These are phyloP conservation scores for carrot (Daucus carota) DNA, from an alignment of 129 eudicot genomes.

Conservation along the genomic window DNA sequence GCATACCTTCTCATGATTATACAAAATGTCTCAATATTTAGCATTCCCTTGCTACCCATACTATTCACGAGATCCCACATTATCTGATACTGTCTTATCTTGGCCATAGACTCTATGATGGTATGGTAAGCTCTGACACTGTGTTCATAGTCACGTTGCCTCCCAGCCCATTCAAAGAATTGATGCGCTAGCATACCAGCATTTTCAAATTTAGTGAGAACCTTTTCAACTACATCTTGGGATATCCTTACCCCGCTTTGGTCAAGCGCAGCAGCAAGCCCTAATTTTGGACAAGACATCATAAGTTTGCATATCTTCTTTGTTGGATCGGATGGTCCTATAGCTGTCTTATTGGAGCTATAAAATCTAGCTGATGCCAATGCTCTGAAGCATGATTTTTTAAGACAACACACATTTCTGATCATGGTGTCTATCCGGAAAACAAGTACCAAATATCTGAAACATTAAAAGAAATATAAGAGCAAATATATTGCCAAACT, in stretches of 20 bases:
- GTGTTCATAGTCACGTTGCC: slow-evolving; percentile 71
- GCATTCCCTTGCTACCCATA: slow-evolving; percentile 65
- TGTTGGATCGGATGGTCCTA: slow-evolving; percentile 35
- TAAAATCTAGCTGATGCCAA: slow-evolving; percentile 27
- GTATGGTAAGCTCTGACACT: slow-evolving; percentile 68
- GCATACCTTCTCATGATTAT: slow-evolving; percentile 91
- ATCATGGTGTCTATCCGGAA: slow-evolving; percentile 20
- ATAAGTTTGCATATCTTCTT: slow-evolving; percentile 56
- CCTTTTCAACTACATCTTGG: slow-evolving; percentile 63
- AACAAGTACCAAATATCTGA: slow-evolving; percentile 12
- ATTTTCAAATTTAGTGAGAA: slow-evolving; percentile 58
- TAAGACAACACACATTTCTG: slow-evolving; percentile 15
- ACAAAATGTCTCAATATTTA: slow-evolving; percentile 87
- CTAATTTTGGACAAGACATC: slow-evolving; percentile 80
- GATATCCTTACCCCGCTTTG: slow-evolving; percentile 71
- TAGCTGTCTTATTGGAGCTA: slow-evolving; percentile 39
- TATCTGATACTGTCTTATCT: slow-evolving; percentile 82
- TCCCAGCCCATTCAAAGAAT: slow-evolving; percentile 92
- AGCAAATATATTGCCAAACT: too few species aligned
- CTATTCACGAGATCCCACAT: slow-evolving; percentile 91
- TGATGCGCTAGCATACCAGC: slow-evolving; percentile 84
- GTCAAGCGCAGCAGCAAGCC: slow-evolving; percentile 66
- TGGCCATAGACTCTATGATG: slow-evolving; percentile 84
- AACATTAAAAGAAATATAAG: neutral
- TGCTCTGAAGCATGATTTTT: slow-evolving; percentile 22